Evolutionary conservation across 2,329 filamentous ascomycete genomes (phyloP), one percentile per base, ranked within the genome.

Genomic region (Pseudogymnoascus destructans): DNA sequence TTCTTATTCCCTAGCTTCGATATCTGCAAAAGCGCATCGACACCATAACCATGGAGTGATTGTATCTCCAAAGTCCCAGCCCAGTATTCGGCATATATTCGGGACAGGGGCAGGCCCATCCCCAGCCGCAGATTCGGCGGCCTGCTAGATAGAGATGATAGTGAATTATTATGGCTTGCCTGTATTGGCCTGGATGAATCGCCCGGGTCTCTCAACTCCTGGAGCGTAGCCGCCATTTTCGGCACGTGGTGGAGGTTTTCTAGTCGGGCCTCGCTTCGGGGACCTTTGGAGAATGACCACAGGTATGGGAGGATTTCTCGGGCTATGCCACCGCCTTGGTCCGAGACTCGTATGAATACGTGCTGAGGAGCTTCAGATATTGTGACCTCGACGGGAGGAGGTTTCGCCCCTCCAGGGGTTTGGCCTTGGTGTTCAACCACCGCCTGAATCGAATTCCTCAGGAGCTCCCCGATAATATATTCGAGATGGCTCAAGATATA

Each of bases 41-140:
- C 89, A 11, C 93, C 93, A 69, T 96, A 97, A 0, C 93, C 95
- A 69, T 96, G 92, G 6, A 98, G 74, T 67, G 87, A 96, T 70
- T 97, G 92, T 60, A 97, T 72, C 66, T 95, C 87, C 7, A 98
- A 74, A 66, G 82, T 93, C 21, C 93, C 93, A 2, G 93, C 93
- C 93, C 93, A 98, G 71, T 97, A 97, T 72, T 97, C 92, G 25
- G 92, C 90, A 71, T 97, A 98, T 2, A 97, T 88, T 61, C 89
- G 82, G 66, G 91, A 95, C 73, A 98, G 84, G 0, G 93, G 93
- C 57, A 98, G 73, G 1, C 93, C 93, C 79, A 98, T 95, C 3
- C 93, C 93, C 1, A 98, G 77, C 9, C 89, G 81, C 61, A 97
- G 74, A 68, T 95, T 86, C 0, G 93, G 92, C 15, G 90, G 89